Base-by-base conservation (phyloP, 495 filamentous ascomycete species). In the Annulohypoxylon nitens region DNA sequence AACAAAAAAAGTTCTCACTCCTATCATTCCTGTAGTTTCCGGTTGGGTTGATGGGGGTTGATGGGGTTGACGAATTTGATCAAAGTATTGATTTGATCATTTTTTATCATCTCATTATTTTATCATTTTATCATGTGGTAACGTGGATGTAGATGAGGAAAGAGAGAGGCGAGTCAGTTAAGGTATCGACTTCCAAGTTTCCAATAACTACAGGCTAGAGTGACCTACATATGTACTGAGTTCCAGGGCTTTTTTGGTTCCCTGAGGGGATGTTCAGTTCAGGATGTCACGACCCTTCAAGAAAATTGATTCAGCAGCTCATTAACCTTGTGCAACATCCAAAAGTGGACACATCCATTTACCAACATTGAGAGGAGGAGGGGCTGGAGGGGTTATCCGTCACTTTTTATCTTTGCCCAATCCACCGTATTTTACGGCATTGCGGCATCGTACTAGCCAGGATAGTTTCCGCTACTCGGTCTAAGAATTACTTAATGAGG, bases 121-220 rank as follows among this genome's bases (percentile, higher is more conserved):
- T 30, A 30, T 6, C 30, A 30, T 30, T 57, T 68, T 68, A 26
- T 69, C 66, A 74, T 69, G 71, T 69, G 71, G 66, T 30, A 58
- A 30, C 20, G 37, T 25, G 39, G 36, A 39, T 45, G 41, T 45
- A 11, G 41, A 6, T 47, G n/a, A 39, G 30, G 30, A 14, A 43
- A 14, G 39, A 47, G 43, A 47, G 6, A 47, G 57, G 34, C 61
- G 66, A 74, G 71, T 74, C 71, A 68, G 70, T 34, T 59, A 36
- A 43, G 25, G 59, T 64, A 50, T 30, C 51, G 39, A 47, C 43
- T 47, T 47, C 43, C n/a, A 43, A n/a, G 39, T n/a, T 43, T 43
- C 39, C n/a, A 43, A 43, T 43, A 14, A 14, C 12, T 43, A 14
- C 11, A n/a, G 14, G 16, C 43, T 47, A 6, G n/a, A 47, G 30